Conservation (phyloP, 176 grass and related monocot species). For the Raddia distichophylla region DNA sequence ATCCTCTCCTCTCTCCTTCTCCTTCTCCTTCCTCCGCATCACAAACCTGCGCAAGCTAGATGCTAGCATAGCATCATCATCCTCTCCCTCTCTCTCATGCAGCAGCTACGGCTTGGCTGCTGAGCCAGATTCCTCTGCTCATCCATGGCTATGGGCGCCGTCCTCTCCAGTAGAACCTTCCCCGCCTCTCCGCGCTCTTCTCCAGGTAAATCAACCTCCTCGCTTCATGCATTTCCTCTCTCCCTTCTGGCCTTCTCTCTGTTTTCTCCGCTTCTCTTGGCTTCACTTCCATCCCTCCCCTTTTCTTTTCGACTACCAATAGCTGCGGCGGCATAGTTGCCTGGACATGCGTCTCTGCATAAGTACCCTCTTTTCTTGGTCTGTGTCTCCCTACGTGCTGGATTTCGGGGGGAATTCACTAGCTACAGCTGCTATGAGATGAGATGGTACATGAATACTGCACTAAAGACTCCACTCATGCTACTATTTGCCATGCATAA, state of each 20-base stretch:
- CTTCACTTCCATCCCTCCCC: too few species aligned
- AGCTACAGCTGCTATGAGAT: constrained; percentile 4
- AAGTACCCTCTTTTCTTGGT: background rate
- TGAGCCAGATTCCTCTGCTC: background rate
- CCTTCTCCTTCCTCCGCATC: too few species aligned
- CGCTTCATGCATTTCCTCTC: background rate
- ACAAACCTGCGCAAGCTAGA: too few species aligned
- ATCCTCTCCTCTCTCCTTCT: too few species aligned
- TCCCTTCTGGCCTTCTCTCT: background rate
- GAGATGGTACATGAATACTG: background rate
- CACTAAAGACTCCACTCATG: background rate
- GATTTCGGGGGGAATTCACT: background rate
- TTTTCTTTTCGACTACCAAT: background rate
- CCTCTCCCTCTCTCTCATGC: background rate
- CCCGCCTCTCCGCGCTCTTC: constrained; percentile 42
- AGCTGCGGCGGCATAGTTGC: too few species aligned
- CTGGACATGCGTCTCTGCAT: background rate
- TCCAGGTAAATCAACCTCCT: constrained; percentile 35
- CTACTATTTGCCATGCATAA: background rate
- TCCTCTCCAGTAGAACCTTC: constrained; percentile 59
- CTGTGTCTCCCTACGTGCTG: too few species aligned
- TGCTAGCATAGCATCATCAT: background rate
- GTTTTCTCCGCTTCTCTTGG: background rate
- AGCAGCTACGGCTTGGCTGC: background rate
- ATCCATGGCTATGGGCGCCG: constrained; percentile 62